Evolutionary conservation across 2,329 filamentous ascomycete species (phyloP).

Genomic region (Aspergillus terreus): DNA sequence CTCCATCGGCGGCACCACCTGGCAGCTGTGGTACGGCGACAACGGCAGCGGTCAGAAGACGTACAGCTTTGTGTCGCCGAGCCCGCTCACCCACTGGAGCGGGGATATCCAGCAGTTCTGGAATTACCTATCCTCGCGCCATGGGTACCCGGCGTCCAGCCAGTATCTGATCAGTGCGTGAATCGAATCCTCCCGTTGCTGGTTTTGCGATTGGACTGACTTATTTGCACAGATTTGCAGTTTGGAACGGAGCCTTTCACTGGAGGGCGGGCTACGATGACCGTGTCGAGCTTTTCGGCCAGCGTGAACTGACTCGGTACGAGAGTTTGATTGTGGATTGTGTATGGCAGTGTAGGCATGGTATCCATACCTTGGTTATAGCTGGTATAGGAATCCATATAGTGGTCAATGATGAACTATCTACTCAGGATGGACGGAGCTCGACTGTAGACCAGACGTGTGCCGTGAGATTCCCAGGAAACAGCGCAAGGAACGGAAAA

Average conservation of each 20-base stretch:
- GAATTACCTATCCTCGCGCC: conserved; percentile 47
- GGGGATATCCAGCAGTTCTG: conserved; percentile 57
- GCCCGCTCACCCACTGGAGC: conserved; percentile 46
- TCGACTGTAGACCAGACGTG: too few species aligned
- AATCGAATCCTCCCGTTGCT: not conserved
- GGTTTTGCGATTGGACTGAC: not conserved
- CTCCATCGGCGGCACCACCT: conserved; percentile 48
- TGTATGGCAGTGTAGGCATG: too few species aligned
- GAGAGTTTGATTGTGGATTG: too few species aligned
- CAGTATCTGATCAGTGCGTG: conserved; percentile 51
- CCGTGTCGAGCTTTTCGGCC: conserved; percentile 6
- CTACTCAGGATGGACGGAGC: too few species aligned
- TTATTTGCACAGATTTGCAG: conserved; percentile 12
- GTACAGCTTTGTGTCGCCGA: conserved; percentile 52
- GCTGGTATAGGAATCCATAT: too few species aligned
- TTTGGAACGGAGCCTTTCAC: conserved; percentile 58
- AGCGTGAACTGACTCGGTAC: too few species aligned
- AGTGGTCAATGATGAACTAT: too few species aligned
- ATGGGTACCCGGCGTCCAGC: conserved; percentile 43
- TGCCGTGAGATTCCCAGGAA: too few species aligned
- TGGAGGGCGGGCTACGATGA: conserved; percentile 43
- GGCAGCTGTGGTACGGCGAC: conserved; percentile 56
- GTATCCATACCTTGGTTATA: too few species aligned
- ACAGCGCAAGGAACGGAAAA: too few species aligned
- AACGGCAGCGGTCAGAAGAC: conserved; percentile 51